Conservation (phyloP, 1,284 basidiomycete species). For the Tilletia setariae region DNA sequence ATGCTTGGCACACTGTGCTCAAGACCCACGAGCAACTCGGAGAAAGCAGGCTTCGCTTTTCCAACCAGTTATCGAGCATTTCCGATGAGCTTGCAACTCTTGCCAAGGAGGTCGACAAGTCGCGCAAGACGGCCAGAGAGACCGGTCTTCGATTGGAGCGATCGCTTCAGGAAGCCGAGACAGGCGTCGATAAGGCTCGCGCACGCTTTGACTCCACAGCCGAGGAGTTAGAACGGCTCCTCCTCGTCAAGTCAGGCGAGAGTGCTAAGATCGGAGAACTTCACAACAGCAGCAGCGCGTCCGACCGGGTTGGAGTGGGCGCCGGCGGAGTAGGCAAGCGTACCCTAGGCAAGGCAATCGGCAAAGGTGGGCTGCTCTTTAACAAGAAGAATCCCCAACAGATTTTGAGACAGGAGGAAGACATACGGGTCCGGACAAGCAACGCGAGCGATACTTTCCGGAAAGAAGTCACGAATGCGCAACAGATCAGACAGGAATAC, state of each 20-base stretch:
- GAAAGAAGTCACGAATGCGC: slow-evolving; percentile 68
- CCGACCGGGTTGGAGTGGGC: not conserved
- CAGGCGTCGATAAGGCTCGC: slow-evolving; percentile 72
- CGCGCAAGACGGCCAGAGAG: slow-evolving; percentile 65
- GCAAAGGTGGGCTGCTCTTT: slow-evolving; percentile 81
- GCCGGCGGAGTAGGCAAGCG: slow-evolving; percentile 58
- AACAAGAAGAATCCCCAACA: slow-evolving; percentile 83
- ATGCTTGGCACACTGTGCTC: slow-evolving; percentile 80
- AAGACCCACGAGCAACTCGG: slow-evolving; percentile 82
- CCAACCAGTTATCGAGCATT: slow-evolving; percentile 86
- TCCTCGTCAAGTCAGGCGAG: slow-evolving; percentile 92
- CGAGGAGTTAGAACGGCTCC: slow-evolving; percentile 89
- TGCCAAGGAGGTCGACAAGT: slow-evolving; percentile 88
- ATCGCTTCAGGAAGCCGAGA: slow-evolving; percentile 82
- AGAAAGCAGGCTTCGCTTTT: slow-evolving; percentile 80
- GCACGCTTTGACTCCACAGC: slow-evolving; percentile 79
- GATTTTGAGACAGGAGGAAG: slow-evolving; percentile 91
- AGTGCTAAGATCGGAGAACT: slow-evolving; percentile 44
- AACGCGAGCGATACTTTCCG: slow-evolving; percentile 81
- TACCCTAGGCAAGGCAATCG: slow-evolving; percentile 67
- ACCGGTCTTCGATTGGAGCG: slow-evolving; percentile 77
- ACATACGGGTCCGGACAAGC: slow-evolving; percentile 79
- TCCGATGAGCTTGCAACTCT: slow-evolving; percentile 81
- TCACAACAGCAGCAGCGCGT: slow-evolving; percentile 21
- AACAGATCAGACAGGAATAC: slow-evolving; percentile 25